phyloP scores from a whole-genome alignment of 805 yeast species.

The Starmerella floricola region DNA sequence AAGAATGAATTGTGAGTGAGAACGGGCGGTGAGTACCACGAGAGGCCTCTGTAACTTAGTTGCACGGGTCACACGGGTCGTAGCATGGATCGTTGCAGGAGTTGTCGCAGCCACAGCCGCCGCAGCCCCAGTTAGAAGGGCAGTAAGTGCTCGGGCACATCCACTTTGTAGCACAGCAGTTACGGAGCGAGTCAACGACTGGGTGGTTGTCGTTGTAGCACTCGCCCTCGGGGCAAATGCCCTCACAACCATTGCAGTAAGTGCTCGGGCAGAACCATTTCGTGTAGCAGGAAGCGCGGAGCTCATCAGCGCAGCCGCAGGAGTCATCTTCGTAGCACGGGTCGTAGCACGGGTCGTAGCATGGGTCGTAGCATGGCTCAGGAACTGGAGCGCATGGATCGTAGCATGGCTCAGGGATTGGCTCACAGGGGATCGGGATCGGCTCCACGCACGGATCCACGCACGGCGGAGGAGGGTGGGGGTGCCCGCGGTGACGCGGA shows the following conservation, averaged over 20 bases:
- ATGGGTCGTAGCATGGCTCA: background rate
- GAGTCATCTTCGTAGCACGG: background rate
- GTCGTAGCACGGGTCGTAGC: slow-evolving; percentile 3
- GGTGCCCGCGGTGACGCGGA: slow-evolving; percentile 1
- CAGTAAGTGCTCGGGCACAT: slow-evolving; percentile 17
- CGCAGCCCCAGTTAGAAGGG: slow-evolving; percentile 15
- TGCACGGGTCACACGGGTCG: too few species aligned
- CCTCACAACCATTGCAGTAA: slow-evolving; percentile 6
- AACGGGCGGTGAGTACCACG: too few species aligned
- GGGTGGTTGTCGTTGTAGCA: slow-evolving; percentile 11
- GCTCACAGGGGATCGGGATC: slow-evolving; percentile 3
- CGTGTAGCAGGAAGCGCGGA: slow-evolving; percentile 11
- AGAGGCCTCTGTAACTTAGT: too few species aligned
- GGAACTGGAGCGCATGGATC: slow-evolving; percentile 2
- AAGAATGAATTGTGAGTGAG: too few species aligned
- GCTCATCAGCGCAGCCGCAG: slow-evolving; percentile 9
- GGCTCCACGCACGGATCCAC: slow-evolving; percentile 5
- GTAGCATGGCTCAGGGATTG: slow-evolving; percentile 4
- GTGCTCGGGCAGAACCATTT: slow-evolving; percentile 18
- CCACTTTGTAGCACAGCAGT: slow-evolving; percentile 13
- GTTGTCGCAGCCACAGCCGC: slow-evolving; percentile 4
- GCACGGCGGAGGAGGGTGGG: background rate
- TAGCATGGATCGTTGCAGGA: slow-evolving; percentile 1
- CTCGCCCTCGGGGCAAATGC: slow-evolving; percentile 9
- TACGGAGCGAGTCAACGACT: slow-evolving; percentile 11